These are phyloP conservation scores for Nicotiana otophora DNA, from an alignment of 257 asterid species.

Conservation along the genomic window DNA sequence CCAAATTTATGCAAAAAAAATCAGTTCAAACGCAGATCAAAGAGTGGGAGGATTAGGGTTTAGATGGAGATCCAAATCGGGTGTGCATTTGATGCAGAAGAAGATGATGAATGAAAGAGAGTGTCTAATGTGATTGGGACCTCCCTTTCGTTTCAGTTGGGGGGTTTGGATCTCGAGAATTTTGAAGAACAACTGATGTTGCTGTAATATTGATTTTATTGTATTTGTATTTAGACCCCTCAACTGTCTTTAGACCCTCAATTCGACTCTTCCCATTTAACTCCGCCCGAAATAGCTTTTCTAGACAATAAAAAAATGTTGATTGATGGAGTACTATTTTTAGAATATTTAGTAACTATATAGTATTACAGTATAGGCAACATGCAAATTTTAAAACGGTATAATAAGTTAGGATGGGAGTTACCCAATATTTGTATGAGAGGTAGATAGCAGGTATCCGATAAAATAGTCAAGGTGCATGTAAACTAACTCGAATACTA, in stretches of 20 bases:
- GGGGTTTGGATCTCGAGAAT: constrained; percentile 1
- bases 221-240: background rate
- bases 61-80: constrained; percentile 9
- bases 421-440: too few species aligned
- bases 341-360: background rate
- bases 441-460: too few species aligned
- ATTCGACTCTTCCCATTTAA: too few species aligned
- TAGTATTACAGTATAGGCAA: background rate
- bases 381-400: background rate
- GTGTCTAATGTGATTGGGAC: background rate
- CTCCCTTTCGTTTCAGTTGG: constrained; percentile 8
- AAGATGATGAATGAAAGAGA: background rate
- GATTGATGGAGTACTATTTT: background rate
- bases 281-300: too few species aligned
- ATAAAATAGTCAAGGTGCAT: too few species aligned
- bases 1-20: background rate
- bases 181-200: background rate
- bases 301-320: too few species aligned
- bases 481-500: too few species aligned
- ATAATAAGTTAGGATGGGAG: background rate
- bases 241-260: background rate
- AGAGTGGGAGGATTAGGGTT: constrained; percentile 6
- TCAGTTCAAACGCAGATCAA: background rate
- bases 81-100: background rate
- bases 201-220: background rate